phyloP scores from a whole-genome alignment of 805 yeast species.

The Candida hispaniensis region DNA sequence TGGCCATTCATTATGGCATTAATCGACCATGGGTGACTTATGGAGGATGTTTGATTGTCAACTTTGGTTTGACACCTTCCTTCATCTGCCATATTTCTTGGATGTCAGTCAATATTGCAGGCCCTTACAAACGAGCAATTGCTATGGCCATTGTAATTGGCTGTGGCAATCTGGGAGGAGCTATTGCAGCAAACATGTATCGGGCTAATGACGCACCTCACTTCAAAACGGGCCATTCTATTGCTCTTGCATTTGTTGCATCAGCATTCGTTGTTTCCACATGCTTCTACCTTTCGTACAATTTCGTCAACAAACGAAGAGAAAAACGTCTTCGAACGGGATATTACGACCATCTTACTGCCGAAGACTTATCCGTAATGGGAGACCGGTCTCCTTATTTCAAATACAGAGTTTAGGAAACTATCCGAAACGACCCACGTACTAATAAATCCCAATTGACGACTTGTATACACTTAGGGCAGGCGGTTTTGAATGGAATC shows the following conservation, averaged over 20 bases:
- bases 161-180: slow-evolving; percentile 57
- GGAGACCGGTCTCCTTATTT: slow-evolving; percentile 14
- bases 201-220: slow-evolving; percentile 44
- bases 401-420: slow-evolving; percentile 3
- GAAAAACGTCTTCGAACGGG: slow-evolving; percentile 10
- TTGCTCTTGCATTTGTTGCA: slow-evolving; percentile 36
- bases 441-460: no score
- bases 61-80: slow-evolving; percentile 43
- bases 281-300: slow-evolving; percentile 8
- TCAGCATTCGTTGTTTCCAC: slow-evolving; percentile 25
- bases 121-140: slow-evolving; percentile 44
- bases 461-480: no score
- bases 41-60: slow-evolving; percentile 47
- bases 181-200: slow-evolving; percentile 44
- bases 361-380: slow-evolving; percentile 12
- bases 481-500: no score
- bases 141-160: slow-evolving; percentile 49
- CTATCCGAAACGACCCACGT: no score
- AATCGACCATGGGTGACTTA: slow-evolving; percentile 28
- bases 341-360: slow-evolving; percentile 10
- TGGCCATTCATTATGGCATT: slow-evolving; percentile 37
- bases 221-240: slow-evolving; percentile 41
- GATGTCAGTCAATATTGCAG: slow-evolving; percentile 45
- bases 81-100: slow-evolving; percentile 54
- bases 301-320: slow-evolving; percentile 12